Base-by-base conservation (phyloP, 306 rosid genomes). In the Quercus agrifolia region DNA sequence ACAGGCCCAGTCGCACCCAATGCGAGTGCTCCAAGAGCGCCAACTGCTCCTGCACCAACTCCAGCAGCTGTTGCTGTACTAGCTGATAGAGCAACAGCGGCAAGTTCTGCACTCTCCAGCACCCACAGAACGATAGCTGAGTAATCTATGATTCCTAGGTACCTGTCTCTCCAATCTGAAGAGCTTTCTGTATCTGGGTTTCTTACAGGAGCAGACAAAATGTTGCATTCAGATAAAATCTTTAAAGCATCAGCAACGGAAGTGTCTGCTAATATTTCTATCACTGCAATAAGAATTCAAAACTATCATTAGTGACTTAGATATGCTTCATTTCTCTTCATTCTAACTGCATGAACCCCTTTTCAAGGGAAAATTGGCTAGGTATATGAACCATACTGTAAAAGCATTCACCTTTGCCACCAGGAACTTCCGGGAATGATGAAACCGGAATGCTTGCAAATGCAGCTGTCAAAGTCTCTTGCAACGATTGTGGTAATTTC, bases 81-180 rank as follows among this genome's bases (percentile, higher is more conserved):
- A 6, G 97, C 94, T 19, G 97, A 90, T 68, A 95, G 71, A 61
- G 97, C 90, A 80, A 85, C 91, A 5, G 95, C 97, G 1, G 97
- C 98, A 77, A 91, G 86, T 75, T 92, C 97, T 77, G 99, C 99
- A 87, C 87, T 76, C 85, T 95, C 98, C 94, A 95, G 68, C 83
- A 92, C 98, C 99, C 99, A 92, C 74, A 91, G 88, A 84, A 92
- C 74, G 44, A 91, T 83, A 55, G 92, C 94, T 5, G 97, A 85
- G 85, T 95, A 92, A 76, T 95, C 98, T 73, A 95, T 86, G 85
- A 89, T 82, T 68, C 99, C 99, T 23, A 95, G 88, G 87, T 95
- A 92, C 81, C 91, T 85, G 35, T 71, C 92, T 83, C 84, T 92
- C 99, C 98, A 95, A 80, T 89, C 84, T 56, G 89, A 77, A 79